Evolutionary conservation across 371 early-diverging fungal genomes (phyloP).

Genomic region (Chytridium lagenaria): DNA sequence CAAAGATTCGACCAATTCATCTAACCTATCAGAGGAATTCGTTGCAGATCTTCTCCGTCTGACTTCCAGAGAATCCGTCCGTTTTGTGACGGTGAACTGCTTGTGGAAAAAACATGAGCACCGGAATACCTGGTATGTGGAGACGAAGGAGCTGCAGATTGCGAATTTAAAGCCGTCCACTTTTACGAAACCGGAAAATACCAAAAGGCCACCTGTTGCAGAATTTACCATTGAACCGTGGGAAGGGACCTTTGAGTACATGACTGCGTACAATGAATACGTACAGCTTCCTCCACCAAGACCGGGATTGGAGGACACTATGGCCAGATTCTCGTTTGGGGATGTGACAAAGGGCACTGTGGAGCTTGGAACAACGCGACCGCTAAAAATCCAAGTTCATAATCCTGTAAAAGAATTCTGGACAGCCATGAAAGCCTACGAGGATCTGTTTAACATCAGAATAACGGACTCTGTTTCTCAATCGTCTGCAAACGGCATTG

Average conservation of each 20-base stretch:
- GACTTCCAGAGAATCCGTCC: conserved; percentile 16
- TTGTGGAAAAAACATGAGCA: conserved; percentile 36
- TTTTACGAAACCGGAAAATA: conserved; percentile 39
- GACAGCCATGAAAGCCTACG: conserved; percentile 9
- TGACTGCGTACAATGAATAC: conserved; percentile 19
- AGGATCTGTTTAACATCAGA: conserved; percentile 12
- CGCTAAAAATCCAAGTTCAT: conserved; percentile 26
- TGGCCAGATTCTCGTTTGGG: conserved; percentile 23
- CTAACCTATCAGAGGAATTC: conserved; percentile 26
- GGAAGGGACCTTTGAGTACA: conserved; percentile 39
- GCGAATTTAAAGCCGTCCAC: conserved; percentile 41
- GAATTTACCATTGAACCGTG: conserved; percentile 45
- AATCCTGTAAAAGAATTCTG: conserved; percentile 38
- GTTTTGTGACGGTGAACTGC: conserved; percentile 33
- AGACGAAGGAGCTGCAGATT: conserved; percentile 29
- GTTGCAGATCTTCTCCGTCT: conserved; percentile 32
- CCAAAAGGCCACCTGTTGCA: conserved; percentile 34
- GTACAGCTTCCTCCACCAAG: not conserved
- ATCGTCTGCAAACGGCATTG: not conserved
- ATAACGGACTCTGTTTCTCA: not conserved
- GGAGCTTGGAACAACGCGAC: conserved; percentile 40
- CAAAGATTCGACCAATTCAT: not conserved
- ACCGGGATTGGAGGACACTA: not conserved
- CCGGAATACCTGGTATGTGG: conserved; percentile 40
- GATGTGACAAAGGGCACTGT: conserved; percentile 43